A percentile compares a stretch with the other conserved stretches of the same genome.
Evolutionary conservation across 1,284 basidiomycete genomes (phyloP).

Genomic region (Cryptococcus wingfieldii): DNA sequence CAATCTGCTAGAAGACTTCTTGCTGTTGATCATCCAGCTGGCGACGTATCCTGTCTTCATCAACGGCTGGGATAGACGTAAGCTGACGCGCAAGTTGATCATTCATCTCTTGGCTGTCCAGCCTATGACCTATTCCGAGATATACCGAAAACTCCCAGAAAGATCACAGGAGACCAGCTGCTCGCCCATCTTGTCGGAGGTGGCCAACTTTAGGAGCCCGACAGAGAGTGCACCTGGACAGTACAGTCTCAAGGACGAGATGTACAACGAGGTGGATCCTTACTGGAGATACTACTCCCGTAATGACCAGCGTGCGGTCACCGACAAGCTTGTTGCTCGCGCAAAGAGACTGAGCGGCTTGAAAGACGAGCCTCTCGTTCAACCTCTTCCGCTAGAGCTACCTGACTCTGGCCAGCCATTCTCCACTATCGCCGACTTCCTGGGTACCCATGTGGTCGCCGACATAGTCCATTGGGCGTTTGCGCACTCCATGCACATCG

Average conservation of each 20-base stretch:
- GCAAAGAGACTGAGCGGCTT: constrained; percentile 57
- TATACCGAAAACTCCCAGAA: constrained; percentile 87
- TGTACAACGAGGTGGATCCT: constrained; percentile 83
- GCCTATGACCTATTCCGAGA: constrained; percentile 83
- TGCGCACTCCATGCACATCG: constrained; percentile 35
- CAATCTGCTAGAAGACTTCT: constrained; percentile 86
- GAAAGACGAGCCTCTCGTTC: constrained; percentile 61
- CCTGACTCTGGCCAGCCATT: constrained; percentile 32
- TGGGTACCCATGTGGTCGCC: constrained; percentile 29
- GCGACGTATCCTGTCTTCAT: constrained; percentile 77
- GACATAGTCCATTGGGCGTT: constrained; percentile 37
- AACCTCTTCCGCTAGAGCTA: constrained; percentile 66
- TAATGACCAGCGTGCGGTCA: constrained; percentile 93
- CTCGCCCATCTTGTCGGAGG: constrained; percentile 70
- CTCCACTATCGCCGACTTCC: constrained; percentile 31
- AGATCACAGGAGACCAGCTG: constrained; percentile 78
- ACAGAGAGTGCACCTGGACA: constrained; percentile 67
- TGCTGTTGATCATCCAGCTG: constrained; percentile 82
- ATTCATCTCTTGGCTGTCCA: constrained; percentile 87
- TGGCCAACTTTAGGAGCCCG: constrained; percentile 79
- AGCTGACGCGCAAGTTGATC: constrained; percentile 75
- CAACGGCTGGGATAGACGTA: constrained; percentile 63
- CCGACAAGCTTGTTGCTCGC: constrained; percentile 67
- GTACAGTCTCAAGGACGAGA: constrained; percentile 82
- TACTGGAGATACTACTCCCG: constrained; percentile 95